Conservation (phyloP, 2,329 filamentous ascomycete genomes). For the Fonsecaea erecta region DNA sequence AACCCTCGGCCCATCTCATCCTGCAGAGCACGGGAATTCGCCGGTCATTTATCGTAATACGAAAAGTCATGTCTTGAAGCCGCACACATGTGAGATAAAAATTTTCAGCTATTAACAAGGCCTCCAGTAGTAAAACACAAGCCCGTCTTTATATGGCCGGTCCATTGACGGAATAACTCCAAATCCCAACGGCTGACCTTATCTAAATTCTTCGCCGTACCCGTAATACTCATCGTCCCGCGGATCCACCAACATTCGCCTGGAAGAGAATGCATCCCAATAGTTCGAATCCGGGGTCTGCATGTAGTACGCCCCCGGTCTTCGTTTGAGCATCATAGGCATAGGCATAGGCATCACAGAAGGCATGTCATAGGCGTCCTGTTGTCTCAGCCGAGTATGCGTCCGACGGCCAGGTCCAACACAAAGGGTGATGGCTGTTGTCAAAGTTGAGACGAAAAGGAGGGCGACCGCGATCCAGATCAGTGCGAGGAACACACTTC, state of each 20-base stretch:
- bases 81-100: too few species aligned
- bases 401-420: neutral
- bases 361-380: neutral
- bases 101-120: too few species aligned
- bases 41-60: too few species aligned
- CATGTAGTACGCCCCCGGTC: conserved; percentile 3
- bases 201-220: conserved; percentile 8
- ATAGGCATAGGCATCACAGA: too few species aligned
- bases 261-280: conserved; percentile 5
- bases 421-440: neutral
- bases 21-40: too few species aligned
- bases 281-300: neutral
- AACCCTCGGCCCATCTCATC: too few species aligned
- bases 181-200: neutral
- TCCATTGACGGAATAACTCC: neutral
- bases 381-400: neutral
- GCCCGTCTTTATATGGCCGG: too few species aligned
- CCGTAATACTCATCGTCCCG: conserved; percentile 4
- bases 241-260: neutral
- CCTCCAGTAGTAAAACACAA: too few species aligned
- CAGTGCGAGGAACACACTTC: conserved; percentile 10
- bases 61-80: too few species aligned
- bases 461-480: conserved; percentile 14
- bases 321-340: neutral
- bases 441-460: conserved; percentile 7